Evolutionary conservation across 305 asterid species (phyloP), one percentile per base, ranked within the genome.

Genomic region (Fraxinus dipetala): DNA sequence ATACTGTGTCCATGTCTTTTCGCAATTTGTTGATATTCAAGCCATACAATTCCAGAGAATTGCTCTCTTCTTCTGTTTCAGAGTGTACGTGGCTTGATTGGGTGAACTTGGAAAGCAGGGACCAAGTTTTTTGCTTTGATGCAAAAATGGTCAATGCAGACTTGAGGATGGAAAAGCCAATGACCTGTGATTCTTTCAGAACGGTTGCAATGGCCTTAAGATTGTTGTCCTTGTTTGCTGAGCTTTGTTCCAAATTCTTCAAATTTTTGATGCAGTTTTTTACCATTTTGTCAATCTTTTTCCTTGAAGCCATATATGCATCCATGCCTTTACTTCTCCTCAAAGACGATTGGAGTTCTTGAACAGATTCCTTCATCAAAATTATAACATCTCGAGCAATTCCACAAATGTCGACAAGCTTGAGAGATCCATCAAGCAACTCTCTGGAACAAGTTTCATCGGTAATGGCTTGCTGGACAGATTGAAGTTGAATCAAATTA

Each of bases 301-400:
- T 83, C 59, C 75, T 85, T 2, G 90, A 81, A 40, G 24, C 34
- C 75, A 59, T 40, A 8, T 81, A 87, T 11, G 78, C 20, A 18
- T 26, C 72, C 13, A 83, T n/a, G 32, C 43, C 65, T 81, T 81
- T 70, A 48, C 79, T 83, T 63, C 84, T 79, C 36, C 86, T 24
- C 6, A 87, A 38, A 34, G 85, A 80, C 7, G 87, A 85, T 38
- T 85, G 83, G 5, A 87, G 81, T n/a, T 81, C 86, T 28, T 79
- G 85, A 6, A 88, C 26, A 3, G 61, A 82, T 72, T 65, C 85
- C 65, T 72, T 88, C 85, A 79, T 75, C 36, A 34, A 72, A 2
- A 69, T 31, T 20, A 81, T 81, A 76, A 77, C 75, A 3, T 83
- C 89, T 40, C 79, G 82, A 16, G 72, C 80, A 2, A 38, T 22